These are phyloP conservation scores for Mucor velutinosus DNA, from an alignment of 371 early-diverging fungal genomes.

Conservation along the genomic window DNA sequence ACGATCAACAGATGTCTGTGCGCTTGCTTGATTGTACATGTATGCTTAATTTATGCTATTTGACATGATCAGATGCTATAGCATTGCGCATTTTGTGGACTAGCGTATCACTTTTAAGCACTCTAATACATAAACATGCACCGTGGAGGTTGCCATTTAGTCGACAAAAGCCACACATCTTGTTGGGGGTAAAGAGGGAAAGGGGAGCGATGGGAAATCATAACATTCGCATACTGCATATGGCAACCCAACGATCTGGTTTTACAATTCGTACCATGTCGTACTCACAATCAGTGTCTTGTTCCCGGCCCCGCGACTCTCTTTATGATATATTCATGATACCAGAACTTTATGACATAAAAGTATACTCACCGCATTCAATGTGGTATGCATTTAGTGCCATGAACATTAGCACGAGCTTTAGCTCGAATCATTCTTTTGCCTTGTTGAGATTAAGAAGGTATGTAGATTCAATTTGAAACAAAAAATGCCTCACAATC, in stretches of 20 bases:
- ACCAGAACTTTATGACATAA: not conserved
- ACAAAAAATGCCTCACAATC: not conserved
- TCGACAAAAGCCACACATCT: not conserved
- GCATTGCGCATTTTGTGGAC: not conserved
- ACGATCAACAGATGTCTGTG: not conserved
- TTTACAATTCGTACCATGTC: not conserved
- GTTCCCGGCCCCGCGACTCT: not conserved
- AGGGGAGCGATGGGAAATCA: not conserved
- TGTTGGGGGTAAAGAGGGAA: not conserved
- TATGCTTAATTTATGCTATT: not conserved
- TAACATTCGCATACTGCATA: not conserved
- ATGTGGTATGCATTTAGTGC: not conserved
- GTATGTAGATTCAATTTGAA: not conserved
- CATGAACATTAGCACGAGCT: not conserved
- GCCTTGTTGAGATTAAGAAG: not conserved
- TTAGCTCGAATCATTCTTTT: not conserved
- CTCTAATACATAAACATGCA: not conserved
- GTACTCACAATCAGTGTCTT: not conserved
- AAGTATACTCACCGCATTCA: not conserved
- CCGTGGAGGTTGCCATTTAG: not conserved
- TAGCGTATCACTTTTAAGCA: not conserved
- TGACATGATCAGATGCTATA: not conserved
- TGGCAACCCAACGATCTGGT: not conserved
- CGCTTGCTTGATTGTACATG: not conserved
- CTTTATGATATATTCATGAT: not conserved